These are phyloP conservation scores for Echium plantagineum DNA, from an alignment of 257 asterid species.

Conservation along the genomic window DNA sequence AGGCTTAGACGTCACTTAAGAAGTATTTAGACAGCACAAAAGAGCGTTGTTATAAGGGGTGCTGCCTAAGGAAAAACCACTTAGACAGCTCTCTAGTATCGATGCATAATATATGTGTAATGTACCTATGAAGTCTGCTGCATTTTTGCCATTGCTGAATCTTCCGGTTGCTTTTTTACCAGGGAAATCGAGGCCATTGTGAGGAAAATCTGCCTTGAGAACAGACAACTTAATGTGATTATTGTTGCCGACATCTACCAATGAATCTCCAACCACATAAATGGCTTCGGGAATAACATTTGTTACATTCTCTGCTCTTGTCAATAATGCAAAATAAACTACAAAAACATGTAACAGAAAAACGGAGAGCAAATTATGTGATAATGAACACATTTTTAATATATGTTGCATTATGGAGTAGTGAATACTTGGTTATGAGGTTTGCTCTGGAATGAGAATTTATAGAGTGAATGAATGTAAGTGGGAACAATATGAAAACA, in stretches of 20 bases:
- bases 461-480: neutral
- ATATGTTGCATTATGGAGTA: neutral
- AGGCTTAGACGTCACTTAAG: no score
- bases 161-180: conserved; percentile 61
- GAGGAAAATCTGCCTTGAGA: conserved; percentile 49
- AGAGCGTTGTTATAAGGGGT: no score
- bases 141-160: conserved; percentile 69
- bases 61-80: no score
- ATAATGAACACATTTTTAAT: neutral
- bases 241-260: conserved; percentile 76
- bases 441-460: neutral
- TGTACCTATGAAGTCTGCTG: conserved; percentile 70
- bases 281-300: conserved; percentile 29
- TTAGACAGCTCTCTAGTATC: no score
- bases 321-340: neutral
- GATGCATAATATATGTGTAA: no score
- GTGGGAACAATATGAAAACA: conserved; percentile 29
- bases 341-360: conserved; percentile 10
- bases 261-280: conserved; percentile 73
- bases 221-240: conserved; percentile 35
- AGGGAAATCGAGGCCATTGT: conserved; percentile 57
- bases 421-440: neutral
- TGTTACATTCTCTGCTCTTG: conserved; percentile 21
- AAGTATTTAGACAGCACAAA: no score
- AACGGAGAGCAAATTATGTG: neutral